Percentiles rank a stretch among this genome's conserved stretches.
Conservation (phyloP, 352 stramenopile genomes). For the Phytopythium vexans region DNA sequence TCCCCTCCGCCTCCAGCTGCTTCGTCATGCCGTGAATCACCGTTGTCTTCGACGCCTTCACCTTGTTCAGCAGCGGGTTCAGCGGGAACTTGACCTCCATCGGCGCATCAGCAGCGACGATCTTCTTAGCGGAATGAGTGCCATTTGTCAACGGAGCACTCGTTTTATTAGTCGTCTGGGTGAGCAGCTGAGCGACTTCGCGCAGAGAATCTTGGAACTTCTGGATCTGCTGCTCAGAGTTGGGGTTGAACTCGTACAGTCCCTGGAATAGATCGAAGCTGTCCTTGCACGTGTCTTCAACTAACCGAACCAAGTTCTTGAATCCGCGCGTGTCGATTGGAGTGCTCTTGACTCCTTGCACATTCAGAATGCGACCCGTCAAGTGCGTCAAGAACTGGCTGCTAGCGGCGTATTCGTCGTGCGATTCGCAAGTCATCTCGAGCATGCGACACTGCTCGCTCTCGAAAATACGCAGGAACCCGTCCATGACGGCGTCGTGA, state of each 20-base stretch:
- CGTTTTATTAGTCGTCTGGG: slow-evolving; percentile 3
- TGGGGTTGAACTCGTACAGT: slow-evolving; percentile 96
- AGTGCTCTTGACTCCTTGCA: slow-evolving; percentile 82
- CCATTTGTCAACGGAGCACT: no score
- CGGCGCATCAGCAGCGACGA: no score
- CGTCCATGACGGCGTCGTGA: slow-evolving; percentile 68
- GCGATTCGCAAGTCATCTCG: slow-evolving; percentile 94
- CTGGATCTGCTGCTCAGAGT: slow-evolving; percentile 81
- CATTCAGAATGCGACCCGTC: slow-evolving; percentile 94
- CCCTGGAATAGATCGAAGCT: slow-evolving; percentile 98
- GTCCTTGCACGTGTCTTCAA: slow-evolving; percentile 97
- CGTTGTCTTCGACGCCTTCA: no score
- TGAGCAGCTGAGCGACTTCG: slow-evolving; percentile 50
- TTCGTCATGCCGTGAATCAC: no score
- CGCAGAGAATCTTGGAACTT: slow-evolving; percentile 64
- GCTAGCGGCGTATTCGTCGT: slow-evolving; percentile 96
- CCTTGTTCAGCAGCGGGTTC: no score
- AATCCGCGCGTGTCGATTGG: slow-evolving; percentile 97
- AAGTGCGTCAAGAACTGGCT: slow-evolving; percentile 99
- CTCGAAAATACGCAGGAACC: slow-evolving; percentile 96
- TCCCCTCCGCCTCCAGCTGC: no score
- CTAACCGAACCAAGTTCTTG: slow-evolving; percentile 94
- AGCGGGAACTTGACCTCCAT: no score
- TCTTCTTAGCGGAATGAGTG: no score
- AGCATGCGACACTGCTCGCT: slow-evolving; percentile 96